Conservation (phyloP, 441 rosid species). For the Adansonia madagascariensis region DNA sequence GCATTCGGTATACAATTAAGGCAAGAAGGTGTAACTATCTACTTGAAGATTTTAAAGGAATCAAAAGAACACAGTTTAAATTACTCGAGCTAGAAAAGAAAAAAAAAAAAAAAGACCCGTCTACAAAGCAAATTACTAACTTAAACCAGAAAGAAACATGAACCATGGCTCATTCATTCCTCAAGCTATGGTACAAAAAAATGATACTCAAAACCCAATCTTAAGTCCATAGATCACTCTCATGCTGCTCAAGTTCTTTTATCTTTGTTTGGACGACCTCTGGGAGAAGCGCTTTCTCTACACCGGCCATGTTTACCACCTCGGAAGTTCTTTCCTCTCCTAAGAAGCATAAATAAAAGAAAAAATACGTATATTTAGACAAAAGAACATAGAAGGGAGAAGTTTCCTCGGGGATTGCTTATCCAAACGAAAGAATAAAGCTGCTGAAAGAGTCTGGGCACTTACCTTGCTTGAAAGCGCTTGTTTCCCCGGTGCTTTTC, state of each 20-base stretch:
- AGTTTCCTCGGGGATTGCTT: no score
- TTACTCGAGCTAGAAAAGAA: no score
- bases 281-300: slow-evolving; percentile 48
- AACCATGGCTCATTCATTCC: background rate
- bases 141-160: background rate
- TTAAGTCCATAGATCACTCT: slow-evolving; percentile 12
- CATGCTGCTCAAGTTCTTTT: slow-evolving; percentile 42
- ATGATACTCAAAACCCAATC: slow-evolving; percentile 6
- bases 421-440: background rate
- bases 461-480: slow-evolving; percentile 75
- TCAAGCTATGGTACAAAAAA: background rate
- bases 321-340: slow-evolving; percentile 62
- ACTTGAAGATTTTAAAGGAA: no score
- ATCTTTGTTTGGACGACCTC: slow-evolving; percentile 61
- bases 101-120: no score
- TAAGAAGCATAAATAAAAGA: slow-evolving; percentile 30
- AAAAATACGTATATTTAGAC: background rate
- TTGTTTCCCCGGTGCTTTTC: slow-evolving; percentile 46
- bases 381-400: background rate
- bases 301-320: slow-evolving; percentile 63
- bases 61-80: no score
- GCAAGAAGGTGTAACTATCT: no score
- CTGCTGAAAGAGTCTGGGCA: no score
- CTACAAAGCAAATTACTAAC: background rate
- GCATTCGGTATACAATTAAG: no score